These are phyloP conservation scores for Calonectria leucothoes DNA, from an alignment of 2,329 filamentous ascomycete species.

Conservation along the genomic window DNA sequence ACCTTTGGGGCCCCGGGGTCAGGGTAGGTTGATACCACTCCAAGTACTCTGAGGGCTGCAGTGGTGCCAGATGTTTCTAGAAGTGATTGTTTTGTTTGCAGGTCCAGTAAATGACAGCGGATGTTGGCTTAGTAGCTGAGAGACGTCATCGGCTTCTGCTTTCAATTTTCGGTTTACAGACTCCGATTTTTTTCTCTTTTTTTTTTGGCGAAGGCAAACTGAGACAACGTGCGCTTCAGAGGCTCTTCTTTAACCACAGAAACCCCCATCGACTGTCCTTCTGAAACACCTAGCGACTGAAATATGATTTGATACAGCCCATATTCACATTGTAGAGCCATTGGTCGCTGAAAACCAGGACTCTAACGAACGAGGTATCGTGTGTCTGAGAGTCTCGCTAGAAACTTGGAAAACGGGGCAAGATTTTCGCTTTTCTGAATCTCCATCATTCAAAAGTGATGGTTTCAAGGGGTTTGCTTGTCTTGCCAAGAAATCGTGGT, in stretches of 20 bases:
- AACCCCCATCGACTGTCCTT: no score
- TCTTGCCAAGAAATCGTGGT: constrained; percentile 16
- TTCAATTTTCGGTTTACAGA: constrained; percentile 46
- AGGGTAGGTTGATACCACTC: constrained; percentile 45
- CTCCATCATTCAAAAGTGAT: constrained; percentile 12
- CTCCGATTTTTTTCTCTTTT: constrained; percentile 33
- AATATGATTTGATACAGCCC: constrained; percentile 1
- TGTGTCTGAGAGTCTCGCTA: not conserved
- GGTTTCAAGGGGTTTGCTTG: constrained; percentile 29
- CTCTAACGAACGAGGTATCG: not conserved
- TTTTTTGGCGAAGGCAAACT: constrained; percentile 34
- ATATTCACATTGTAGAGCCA: not conserved
- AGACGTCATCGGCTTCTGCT: constrained; percentile 39
- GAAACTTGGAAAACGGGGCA: constrained; percentile 7
- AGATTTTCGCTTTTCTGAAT: constrained; percentile 15
- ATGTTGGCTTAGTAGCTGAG: constrained; percentile 26
- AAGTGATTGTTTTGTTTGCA: not conserved
- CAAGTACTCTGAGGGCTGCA: constrained; percentile 49
- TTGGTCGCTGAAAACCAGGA: not conserved
- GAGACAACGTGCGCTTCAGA: constrained; percentile 52
- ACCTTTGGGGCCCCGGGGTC: not conserved
- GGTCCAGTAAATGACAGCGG: constrained; percentile 27
- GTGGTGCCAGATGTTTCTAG: constrained; percentile 12
- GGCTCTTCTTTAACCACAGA: constrained; percentile 51
- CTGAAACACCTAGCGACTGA: constrained; percentile 8